Evolutionary conservation across 75 land plant species (phyloP).

Genomic region (Pseudotsuga menziesii): DNA sequence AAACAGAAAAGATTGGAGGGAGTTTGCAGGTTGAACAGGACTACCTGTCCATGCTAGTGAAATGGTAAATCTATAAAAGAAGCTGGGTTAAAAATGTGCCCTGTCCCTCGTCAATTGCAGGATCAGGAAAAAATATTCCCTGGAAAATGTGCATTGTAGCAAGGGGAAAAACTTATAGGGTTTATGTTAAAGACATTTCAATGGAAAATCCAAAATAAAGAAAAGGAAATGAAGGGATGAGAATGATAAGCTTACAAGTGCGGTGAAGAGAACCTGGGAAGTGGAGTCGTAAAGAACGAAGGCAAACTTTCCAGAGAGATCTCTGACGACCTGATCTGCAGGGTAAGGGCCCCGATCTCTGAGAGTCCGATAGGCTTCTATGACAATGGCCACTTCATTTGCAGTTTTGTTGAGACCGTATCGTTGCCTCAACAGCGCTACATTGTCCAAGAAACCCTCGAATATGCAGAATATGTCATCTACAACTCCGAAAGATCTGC

Average conservation of each 20-base stretch:
- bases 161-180: too few species aligned
- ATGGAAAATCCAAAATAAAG: too few species aligned
- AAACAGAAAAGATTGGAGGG: too few species aligned
- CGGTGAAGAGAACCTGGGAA: slow-evolving; percentile 46
- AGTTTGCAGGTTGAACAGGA: too few species aligned
- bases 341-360: slow-evolving; percentile 93
- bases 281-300: slow-evolving; percentile 73
- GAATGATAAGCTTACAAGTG: slow-evolving; percentile 17
- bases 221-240: too few species aligned
- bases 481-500: background rate
- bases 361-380: slow-evolving; percentile 79
- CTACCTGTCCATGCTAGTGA: too few species aligned
- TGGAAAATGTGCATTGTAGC: too few species aligned
- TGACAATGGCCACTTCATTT: slow-evolving; percentile 70
- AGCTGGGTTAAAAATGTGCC: too few species aligned
- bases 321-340: slow-evolving; percentile 76
- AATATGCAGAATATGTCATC: slow-evolving; percentile 83
- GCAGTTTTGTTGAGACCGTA: slow-evolving; percentile 76
- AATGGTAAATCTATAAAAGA: too few species aligned
- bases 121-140: too few species aligned
- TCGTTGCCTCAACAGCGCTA: slow-evolving; percentile 65
- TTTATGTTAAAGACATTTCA: too few species aligned
- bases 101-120: too few species aligned
- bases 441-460: slow-evolving; percentile 74
- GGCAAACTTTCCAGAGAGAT: slow-evolving; percentile 70